A percentile compares a stretch with the other conserved stretches of the same genome.
These are phyloP conservation scores for Psilocybe azurescens DNA, from an alignment of 768 basidiomycete species.

Conservation along the genomic window DNA sequence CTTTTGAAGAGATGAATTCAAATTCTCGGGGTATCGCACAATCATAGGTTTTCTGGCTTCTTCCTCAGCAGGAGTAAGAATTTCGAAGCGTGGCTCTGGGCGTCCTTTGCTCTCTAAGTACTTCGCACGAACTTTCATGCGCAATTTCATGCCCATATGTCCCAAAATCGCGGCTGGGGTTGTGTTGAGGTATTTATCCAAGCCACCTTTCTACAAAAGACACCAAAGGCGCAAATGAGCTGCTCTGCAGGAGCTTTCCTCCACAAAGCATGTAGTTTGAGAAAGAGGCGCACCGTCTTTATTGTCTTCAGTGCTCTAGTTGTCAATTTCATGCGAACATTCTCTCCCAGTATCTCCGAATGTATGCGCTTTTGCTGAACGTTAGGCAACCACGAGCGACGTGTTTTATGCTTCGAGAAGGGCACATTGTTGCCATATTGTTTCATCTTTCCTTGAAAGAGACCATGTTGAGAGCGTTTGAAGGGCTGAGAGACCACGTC, in stretches of 20 bases:
- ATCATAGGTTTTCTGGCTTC: not conserved
- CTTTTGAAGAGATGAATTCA: slow-evolving; percentile 3
- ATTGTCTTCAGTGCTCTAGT: slow-evolving; percentile 81
- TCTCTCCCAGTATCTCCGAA: slow-evolving; percentile 65
- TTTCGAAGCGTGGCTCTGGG: slow-evolving; percentile 8
- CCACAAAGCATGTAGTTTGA: not conserved
- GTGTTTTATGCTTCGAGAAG: slow-evolving; percentile 87
- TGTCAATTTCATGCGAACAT: slow-evolving; percentile 72
- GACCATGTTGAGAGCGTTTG: slow-evolving; percentile 80
- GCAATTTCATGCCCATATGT: slow-evolving; percentile 53
- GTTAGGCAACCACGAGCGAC: slow-evolving; percentile 88
- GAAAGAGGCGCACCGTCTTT: slow-evolving; percentile 63
- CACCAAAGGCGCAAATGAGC: not conserved
- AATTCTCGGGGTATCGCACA: not conserved
- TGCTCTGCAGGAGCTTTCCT: not conserved
- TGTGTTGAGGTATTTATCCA: slow-evolving; percentile 70
- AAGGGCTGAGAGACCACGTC: slow-evolving; percentile 67
- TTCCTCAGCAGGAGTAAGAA: slow-evolving; percentile 9
- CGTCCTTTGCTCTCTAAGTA: slow-evolving; percentile 14
- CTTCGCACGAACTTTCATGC: slow-evolving; percentile 38
- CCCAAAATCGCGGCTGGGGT: slow-evolving; percentile 41
- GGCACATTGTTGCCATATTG: slow-evolving; percentile 90
- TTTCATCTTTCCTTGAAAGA: slow-evolving; percentile 83
- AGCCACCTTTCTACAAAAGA: slow-evolving; percentile 59
- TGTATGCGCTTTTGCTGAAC: slow-evolving; percentile 76